Conservation (phyloP, 1,139 yeast species). For the Protomyces inundatus region DNA sequence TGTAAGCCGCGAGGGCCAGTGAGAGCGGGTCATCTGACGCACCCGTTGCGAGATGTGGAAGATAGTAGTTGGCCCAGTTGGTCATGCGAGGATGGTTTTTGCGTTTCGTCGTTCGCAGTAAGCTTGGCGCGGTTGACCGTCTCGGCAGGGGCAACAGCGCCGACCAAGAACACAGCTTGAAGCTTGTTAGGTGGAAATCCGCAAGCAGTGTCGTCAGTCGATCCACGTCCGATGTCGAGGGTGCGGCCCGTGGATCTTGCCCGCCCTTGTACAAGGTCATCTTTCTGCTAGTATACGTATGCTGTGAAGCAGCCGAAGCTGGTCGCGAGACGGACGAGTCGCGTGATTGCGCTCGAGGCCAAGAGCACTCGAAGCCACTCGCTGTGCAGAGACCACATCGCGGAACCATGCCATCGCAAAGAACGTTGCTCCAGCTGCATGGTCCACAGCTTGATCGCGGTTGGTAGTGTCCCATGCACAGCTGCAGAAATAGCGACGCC, state of each 20-base stretch:
- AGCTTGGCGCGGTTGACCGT: slow-evolving; percentile 4
- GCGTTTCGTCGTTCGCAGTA: background rate
- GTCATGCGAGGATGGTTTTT: slow-evolving; percentile 2
- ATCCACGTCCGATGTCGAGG: background rate
- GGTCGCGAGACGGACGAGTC: too few species aligned
- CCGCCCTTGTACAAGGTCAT: too few species aligned
- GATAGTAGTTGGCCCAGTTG: slow-evolving; percentile 19
- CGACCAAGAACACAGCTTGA: slow-evolving; percentile 9
- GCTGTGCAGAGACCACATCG: too few species aligned
- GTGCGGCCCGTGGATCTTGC: background rate
- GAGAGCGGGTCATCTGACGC: slow-evolving; percentile 8
- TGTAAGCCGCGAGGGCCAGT: slow-evolving; percentile 15
- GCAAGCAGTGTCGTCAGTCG: background rate
- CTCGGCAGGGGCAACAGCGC: slow-evolving; percentile 14
- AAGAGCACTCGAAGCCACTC: too few species aligned
- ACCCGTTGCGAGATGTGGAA: slow-evolving; percentile 17
- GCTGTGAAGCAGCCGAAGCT: too few species aligned
- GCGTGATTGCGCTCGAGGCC: too few species aligned
- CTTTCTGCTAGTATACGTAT: too few species aligned
- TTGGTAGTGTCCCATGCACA: too few species aligned
- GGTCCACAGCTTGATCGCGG: too few species aligned
- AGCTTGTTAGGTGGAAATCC: background rate
- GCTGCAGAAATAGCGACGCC: too few species aligned
- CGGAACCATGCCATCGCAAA: too few species aligned
- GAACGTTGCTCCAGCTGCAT: too few species aligned